Evolutionary conservation across 805 yeast genomes (phyloP), one percentile per base, ranked within the genome.

Genomic region (Candida multigemmis): DNA sequence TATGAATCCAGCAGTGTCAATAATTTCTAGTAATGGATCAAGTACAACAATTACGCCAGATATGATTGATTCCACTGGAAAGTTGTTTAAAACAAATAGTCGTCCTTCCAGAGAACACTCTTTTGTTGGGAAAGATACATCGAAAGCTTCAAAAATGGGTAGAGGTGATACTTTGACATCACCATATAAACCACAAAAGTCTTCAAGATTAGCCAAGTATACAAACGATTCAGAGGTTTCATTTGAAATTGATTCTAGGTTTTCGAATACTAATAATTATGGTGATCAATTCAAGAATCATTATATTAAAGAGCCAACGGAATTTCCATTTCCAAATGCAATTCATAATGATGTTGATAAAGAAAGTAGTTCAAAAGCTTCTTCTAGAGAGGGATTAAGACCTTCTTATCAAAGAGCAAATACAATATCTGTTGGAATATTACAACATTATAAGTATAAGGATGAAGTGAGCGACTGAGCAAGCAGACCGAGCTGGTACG

Each of bases 221-320:
- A n/a, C n/a, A n/a, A n/a, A n/a, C n/a, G n/a, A n/a, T n/a, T n/a
- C n/a, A n/a, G n/a, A n/a, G n/a, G n/a, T n/a, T n/a, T n/a, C n/a
- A n/a, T n/a, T n/a, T n/a, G n/a, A n/a, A n/a, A n/a, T n/a, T n/a
- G n/a, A n/a, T n/a, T n/a, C n/a, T n/a, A n/a, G n/a, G n/a, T n/a
- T n/a, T n/a, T n/a, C n/a, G n/a, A n/a, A n/a, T n/a, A n/a, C n/a
- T n/a, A n/a, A n/a, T n/a, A n/a, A n/a, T n/a, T n/a, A n/a, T n/a
- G n/a, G 50, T 27, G 37, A 42, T 34, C 48, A 44, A 22, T 64
- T 48, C 46, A 58, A 55, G 21, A 68, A 68, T 33, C 74, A 69
- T 35, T 67, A 67, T 40, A 53, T 53, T 25, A 66, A 62, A 30
- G 62, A 78, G 44, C 62, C 59, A n/a, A 38, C 45, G 5, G 36